These are phyloP conservation scores for Talaromyces sp. DNA, from an alignment of 2,329 filamentous ascomycete genomes.

Conservation along the genomic window DNA sequence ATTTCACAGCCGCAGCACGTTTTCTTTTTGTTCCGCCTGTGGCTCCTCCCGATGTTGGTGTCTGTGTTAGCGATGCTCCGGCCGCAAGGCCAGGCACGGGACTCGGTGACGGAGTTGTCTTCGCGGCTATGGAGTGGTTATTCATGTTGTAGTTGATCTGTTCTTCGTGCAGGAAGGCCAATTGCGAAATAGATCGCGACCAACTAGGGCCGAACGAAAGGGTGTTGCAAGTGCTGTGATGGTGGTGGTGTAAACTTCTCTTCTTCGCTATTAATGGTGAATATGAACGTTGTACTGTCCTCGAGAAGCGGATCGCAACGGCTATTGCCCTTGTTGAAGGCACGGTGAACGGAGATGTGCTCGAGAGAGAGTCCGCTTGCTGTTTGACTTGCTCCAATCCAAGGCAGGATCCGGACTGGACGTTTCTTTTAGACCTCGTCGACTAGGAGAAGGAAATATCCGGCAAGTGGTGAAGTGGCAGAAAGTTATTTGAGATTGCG, in stretches of 20 bases:
- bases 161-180: not conserved
- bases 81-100: constrained; percentile 30
- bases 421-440: too few relatives aligned
- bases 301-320: not conserved
- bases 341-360: not conserved
- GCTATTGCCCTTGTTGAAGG: not conserved
- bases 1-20: constrained; percentile 53
- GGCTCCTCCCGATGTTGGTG: constrained; percentile 28
- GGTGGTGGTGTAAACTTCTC: not conserved
- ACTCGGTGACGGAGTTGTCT: constrained; percentile 37
- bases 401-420: not conserved
- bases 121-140: constrained; percentile 10
- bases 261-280: not conserved
- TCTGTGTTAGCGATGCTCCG: constrained; percentile 28
- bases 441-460: not conserved
- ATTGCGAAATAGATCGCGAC: not conserved
- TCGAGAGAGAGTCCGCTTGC: not conserved
- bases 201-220: not conserved
- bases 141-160: not conserved
- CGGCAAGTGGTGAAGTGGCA: not conserved
- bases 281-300: constrained; percentile 2
- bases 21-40: constrained; percentile 57
- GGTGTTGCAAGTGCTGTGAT: not conserved
- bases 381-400: not conserved
- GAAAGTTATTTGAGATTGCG: not conserved